A percentile compares a stretch with the other conserved stretches of the same genome.
Evolutionary conservation across 768 basidiomycete genomes (phyloP).

Genomic region (Rhodotorula paludigena): DNA sequence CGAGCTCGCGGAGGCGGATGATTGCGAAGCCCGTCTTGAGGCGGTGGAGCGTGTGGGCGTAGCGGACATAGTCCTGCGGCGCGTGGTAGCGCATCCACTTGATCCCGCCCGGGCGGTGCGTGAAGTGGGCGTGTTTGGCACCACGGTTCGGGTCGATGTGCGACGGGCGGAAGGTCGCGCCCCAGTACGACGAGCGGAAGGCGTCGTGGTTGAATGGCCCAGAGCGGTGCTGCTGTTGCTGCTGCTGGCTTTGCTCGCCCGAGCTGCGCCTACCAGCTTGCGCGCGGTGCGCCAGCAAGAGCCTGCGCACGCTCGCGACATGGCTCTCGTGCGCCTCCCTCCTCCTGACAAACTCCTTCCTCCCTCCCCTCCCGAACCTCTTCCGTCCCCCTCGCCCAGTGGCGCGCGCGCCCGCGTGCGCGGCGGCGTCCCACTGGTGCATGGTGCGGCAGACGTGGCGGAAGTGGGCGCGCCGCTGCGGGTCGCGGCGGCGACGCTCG

Average conservation of each 20-base stretch:
- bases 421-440: not conserved
- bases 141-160: not conserved
- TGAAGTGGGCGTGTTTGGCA: not conserved
- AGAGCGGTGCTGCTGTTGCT: too few relatives aligned
- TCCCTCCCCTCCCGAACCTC: not conserved
- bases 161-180: not conserved
- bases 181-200: conserved; percentile 17
- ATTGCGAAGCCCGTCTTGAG: not conserved
- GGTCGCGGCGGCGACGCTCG: conserved; percentile 26
- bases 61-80: conserved; percentile 7
- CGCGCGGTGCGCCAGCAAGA: not conserved
- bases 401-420: not conserved
- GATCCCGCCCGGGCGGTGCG: not conserved
- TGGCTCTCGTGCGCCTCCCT: not conserved
- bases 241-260: not conserved
- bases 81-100: not conserved
- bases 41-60: not conserved
- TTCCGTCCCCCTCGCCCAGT: not conserved
- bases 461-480: not conserved
- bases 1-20: not conserved
- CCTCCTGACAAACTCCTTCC: not conserved
- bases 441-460: not conserved
- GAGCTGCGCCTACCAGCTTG: too few relatives aligned
- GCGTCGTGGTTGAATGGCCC: conserved; percentile 11
- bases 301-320: too few relatives aligned